Percentiles rank a stretch among this genome's conserved stretches.
These are phyloP conservation scores for Bruguiera sexangula DNA, from an alignment of 345 rosid genomes.

Conservation along the genomic window DNA sequence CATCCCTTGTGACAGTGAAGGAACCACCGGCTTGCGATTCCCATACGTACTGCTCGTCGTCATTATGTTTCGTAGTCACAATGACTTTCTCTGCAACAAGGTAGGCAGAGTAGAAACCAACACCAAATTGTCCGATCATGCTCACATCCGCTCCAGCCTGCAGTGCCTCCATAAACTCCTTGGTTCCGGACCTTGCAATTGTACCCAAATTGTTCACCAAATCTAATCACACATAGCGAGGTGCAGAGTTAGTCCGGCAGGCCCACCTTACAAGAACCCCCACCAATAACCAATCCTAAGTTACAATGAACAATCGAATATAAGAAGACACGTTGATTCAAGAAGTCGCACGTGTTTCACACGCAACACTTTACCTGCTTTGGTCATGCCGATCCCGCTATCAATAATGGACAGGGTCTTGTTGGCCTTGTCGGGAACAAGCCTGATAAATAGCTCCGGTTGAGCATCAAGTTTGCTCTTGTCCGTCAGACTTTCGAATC, in stretches of 20 bases:
- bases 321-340: not conserved
- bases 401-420: constrained; percentile 71
- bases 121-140: constrained; percentile 94
- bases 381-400: constrained; percentile 85
- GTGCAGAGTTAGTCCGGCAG: not conserved
- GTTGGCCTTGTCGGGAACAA: constrained; percentile 71
- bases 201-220: constrained; percentile 89
- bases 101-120: constrained; percentile 93
- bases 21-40: constrained; percentile 98
- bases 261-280: not conserved
- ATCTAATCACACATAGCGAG: constrained; percentile 22
- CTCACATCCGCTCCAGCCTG: constrained; percentile 95
- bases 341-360: too few species aligned
- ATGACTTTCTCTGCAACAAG: constrained; percentile 80
- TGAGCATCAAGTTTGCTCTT: constrained; percentile 89
- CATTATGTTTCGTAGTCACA: constrained; percentile 77
- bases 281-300: not conserved
- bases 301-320: not conserved
- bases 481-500: constrained; percentile 74
- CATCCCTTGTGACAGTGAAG: constrained; percentile 76
- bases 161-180: constrained; percentile 89
- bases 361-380: constrained; percentile 47
- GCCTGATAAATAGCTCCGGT: constrained; percentile 70
- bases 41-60: constrained; percentile 84
- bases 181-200: constrained; percentile 88